phyloP scores from a whole-genome alignment of 2,329 filamentous ascomycete genomes.

The Talaromyces albobiverticillius region DNA sequence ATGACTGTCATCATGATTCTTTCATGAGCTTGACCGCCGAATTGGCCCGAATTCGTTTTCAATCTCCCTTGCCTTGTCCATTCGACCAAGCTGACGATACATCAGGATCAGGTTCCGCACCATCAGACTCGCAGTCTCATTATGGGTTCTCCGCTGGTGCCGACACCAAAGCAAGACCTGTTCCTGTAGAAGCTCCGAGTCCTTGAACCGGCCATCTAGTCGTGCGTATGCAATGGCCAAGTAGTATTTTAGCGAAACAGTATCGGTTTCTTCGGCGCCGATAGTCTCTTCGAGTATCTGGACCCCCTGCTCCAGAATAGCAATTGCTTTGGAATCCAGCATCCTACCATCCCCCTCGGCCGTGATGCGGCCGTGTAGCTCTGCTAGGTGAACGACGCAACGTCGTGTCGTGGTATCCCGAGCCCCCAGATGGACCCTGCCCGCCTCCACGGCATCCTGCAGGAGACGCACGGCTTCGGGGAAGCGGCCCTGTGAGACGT shows the following conservation, averaged over 20 bases:
- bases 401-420: conserved; percentile 14
- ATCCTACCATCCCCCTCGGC: conserved; percentile 14
- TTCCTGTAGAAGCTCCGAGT: conserved; percentile 12
- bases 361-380: conserved; percentile 15
- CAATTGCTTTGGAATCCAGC: conserved; percentile 7
- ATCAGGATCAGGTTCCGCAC: conserved; percentile 15
- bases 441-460: conserved; percentile 17
- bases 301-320: conserved; percentile 13
- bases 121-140: conserved; percentile 13
- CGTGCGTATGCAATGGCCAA: conserved; percentile 16
- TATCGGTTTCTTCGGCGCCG: conserved; percentile 14
- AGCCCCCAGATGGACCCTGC: conserved; percentile 14
- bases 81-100: conserved; percentile 16
- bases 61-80: conserved; percentile 17
- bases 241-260: conserved; percentile 16
- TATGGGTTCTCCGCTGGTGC: conserved; percentile 6
- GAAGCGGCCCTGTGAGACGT: conserved; percentile 15
- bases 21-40: conserved; percentile 5
- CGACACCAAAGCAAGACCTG: conserved; percentile 16
- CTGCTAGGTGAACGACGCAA: conserved; percentile 17
- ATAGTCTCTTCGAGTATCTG: conserved; percentile 14
- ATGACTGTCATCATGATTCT: too few relatives aligned
- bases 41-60: conserved; percentile 14
- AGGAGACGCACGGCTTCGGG: conserved; percentile 15
- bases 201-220: conserved; percentile 12